A percentile compares a stretch with the other conserved stretches of the same genome.
phyloP scores from a whole-genome alignment of 2,329 filamentous ascomycete genomes.

The Talaromyces verruculosus region DNA sequence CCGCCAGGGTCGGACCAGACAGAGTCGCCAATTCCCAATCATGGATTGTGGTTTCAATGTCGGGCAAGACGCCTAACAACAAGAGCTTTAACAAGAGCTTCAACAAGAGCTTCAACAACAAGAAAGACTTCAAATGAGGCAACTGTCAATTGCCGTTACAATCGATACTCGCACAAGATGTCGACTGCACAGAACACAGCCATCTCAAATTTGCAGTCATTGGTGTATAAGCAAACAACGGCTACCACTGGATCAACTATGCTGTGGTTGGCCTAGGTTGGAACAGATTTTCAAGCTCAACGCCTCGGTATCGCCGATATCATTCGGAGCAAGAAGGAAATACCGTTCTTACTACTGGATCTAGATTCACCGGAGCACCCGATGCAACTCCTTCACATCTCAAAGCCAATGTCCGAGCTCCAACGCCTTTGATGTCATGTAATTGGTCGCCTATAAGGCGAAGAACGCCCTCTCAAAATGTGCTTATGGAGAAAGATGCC shows the following conservation, averaged over 20 bases:
- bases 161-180: neutral
- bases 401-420: constrained; percentile 22
- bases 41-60: no score
- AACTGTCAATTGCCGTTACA: neutral
- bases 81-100: neutral
- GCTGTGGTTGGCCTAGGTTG: neutral
- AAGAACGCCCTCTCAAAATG: constrained; percentile 44
- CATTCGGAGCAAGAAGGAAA: constrained; percentile 35
- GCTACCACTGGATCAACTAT: neutral
- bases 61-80: no score
- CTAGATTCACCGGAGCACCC: constrained; percentile 27
- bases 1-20: constrained; percentile 85
- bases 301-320: constrained; percentile 33
- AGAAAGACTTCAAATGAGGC: neutral
- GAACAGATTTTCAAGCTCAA: constrained; percentile 16
- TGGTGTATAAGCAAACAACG: neutral
- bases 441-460: constrained; percentile 20
- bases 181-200: neutral
- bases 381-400: constrained; percentile 31
- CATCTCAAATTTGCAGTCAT: neutral
- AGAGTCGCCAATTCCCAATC: constrained; percentile 68
- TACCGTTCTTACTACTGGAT: constrained; percentile 24
- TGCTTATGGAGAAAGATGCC: constrained; percentile 51
- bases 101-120: neutral
- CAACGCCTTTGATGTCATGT: constrained; percentile 21